Conservation (phyloP, 495 filamentous ascomycete genomes). For the Articulospora tetracladia region DNA sequence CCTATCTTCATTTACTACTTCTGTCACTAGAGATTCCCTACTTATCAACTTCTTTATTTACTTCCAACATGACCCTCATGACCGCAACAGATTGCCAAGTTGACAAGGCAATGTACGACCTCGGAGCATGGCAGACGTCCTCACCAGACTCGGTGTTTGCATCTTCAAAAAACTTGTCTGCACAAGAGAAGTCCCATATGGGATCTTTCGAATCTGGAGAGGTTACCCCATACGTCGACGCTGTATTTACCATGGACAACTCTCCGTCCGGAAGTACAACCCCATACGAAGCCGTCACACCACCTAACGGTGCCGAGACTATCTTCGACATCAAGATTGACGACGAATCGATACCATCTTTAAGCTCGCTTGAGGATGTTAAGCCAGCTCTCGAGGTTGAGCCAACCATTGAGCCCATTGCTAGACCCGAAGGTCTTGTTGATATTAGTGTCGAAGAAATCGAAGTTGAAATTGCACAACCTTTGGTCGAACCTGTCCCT, state of each 20-base stretch:
- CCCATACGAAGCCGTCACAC: slow-evolving; percentile 1
- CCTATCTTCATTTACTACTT: background rate
- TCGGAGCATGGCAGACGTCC: slow-evolving; percentile 1
- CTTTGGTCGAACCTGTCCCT: background rate
- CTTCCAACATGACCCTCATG: slow-evolving; percentile 5
- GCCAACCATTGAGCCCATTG: background rate
- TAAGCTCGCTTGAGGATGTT: background rate
- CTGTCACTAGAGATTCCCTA: background rate
- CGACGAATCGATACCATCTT: background rate
- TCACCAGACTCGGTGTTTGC: background rate
- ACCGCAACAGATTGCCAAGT: slow-evolving; percentile 7
- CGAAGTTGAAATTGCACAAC: background rate
- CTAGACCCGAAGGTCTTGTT: background rate
- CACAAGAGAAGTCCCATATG: background rate
- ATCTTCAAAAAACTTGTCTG: background rate
- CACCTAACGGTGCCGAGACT: slow-evolving; percentile 1
- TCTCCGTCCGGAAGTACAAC: slow-evolving; percentile 4
- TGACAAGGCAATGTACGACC: slow-evolving; percentile 9
- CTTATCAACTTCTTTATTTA: background rate
- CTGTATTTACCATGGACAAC: slow-evolving; percentile 5
- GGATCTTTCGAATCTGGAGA: background rate
- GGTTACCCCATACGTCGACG: background rate
- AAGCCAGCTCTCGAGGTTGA: background rate
- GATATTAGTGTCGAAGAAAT: background rate
- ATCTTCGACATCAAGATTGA: background rate